Evolutionary conservation across 768 basidiomycete genomes (phyloP).

Genomic region (Phaeotremella fagi): DNA sequence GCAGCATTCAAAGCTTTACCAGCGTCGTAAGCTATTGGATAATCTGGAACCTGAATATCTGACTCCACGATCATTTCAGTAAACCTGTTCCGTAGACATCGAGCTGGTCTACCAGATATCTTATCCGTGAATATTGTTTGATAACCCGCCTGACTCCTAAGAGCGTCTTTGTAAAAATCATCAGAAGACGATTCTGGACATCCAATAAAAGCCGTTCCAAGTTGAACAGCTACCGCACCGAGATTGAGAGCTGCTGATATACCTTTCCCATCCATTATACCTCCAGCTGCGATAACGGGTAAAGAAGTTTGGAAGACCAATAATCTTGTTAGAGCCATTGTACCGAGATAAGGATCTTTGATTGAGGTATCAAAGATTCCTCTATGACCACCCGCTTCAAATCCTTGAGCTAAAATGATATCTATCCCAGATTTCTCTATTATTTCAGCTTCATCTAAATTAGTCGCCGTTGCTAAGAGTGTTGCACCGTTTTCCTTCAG

Average conservation of each 20-base stretch:
- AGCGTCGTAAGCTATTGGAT: conserved; percentile 37
- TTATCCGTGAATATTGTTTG: conserved; percentile 20
- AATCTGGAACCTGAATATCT: conserved; percentile 16
- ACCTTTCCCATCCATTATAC: conserved; percentile 37
- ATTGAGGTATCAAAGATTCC: conserved; percentile 28
- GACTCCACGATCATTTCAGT: conserved; percentile 3
- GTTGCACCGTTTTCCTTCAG: conserved; percentile 19
- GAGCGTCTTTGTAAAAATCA: conserved; percentile 17
- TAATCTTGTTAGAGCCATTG: conserved; percentile 17
- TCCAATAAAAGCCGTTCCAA: conserved; percentile 38
- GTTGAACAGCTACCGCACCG: conserved; percentile 29
- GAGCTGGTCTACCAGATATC: conserved; percentile 41
- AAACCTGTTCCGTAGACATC: conserved; percentile 26
- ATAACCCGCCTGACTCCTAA: conserved; percentile 5
- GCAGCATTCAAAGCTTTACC: conserved; percentile 34
- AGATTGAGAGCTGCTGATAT: conserved; percentile 20
- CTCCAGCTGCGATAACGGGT: conserved; percentile 39
- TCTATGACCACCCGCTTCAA: conserved; percentile 37
- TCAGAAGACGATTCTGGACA: conserved; percentile 35
- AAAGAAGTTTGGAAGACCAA: conserved; percentile 3
- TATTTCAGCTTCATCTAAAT: conserved; percentile 18
- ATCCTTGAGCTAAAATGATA: conserved; percentile 36
- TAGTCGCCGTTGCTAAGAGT: conserved; percentile 28
- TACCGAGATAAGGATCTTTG: conserved; percentile 24
- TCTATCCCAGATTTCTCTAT: conserved; percentile 26